phyloP scores from a whole-genome alignment of 495 filamentous ascomycete species.

The Umbilicaria muhlenbergii region DNA sequence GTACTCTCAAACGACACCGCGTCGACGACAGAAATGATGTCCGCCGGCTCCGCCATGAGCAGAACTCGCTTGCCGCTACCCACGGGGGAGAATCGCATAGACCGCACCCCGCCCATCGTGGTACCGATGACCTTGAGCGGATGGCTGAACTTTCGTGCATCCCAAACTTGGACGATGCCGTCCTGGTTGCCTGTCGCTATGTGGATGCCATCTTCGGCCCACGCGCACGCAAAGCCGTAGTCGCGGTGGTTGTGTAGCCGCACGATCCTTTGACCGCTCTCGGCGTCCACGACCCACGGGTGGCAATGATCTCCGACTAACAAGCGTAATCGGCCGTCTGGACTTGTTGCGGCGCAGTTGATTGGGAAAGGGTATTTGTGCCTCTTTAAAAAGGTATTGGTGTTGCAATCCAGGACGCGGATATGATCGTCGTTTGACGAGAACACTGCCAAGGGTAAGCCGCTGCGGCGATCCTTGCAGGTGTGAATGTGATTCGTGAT shows the following conservation, averaged over 20 bases:
- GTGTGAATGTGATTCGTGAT: conserved; percentile 84
- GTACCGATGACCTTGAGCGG: conserved; percentile 47
- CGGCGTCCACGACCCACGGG: conserved; percentile 47
- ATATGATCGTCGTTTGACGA: conserved; percentile 70
- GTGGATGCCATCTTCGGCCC: conserved; percentile 77
- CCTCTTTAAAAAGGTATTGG: conserved; percentile 46
- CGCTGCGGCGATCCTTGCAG: conserved; percentile 39
- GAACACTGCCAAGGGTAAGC: conserved; percentile 54
- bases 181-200: conserved; percentile 90
- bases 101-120: conserved; percentile 66
- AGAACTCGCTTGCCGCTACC: conserved; percentile 61
- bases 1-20: conserved; percentile 47
- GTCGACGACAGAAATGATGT: conserved; percentile 66
- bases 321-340: conserved; percentile 63
- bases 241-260: conserved; percentile 58
- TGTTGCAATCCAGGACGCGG: conserved; percentile 57
- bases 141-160: conserved; percentile 56
- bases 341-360: conserved; percentile 73
- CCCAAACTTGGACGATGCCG: conserved; percentile 69
- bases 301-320: conserved; percentile 53
- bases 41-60: conserved; percentile 69
- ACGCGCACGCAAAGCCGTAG: conserved; percentile 79
- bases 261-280: conserved; percentile 38
- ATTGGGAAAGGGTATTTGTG: conserved; percentile 50
- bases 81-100: conserved; percentile 65